Conservation (phyloP, 2,329 filamentous ascomycete species). For the Alternaria dauci region DNA sequence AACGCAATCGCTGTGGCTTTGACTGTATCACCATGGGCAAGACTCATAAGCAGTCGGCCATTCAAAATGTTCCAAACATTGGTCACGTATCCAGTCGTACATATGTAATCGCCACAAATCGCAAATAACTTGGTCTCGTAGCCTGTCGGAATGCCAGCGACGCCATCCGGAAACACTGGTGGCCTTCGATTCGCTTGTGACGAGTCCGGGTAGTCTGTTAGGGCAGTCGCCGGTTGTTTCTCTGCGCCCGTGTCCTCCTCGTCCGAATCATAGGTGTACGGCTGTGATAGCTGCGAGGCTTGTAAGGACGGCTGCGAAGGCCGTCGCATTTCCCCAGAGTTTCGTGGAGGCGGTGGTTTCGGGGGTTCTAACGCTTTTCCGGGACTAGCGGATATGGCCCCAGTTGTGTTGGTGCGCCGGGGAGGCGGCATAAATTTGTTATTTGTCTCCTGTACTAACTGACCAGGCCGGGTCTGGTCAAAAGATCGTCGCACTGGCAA, state of each 20-base stretch:
- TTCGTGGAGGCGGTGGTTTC: slow-evolving; percentile 46
- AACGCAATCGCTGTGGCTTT: slow-evolving; percentile 85
- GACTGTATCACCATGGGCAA: slow-evolving; percentile 84
- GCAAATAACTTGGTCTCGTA: slow-evolving; percentile 89
- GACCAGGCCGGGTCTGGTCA: slow-evolving; percentile 43
- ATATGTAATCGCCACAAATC: slow-evolving; percentile 86
- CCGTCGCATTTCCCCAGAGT: slow-evolving; percentile 45
- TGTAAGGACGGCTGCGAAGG: slow-evolving; percentile 28
- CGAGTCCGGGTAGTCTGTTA: slow-evolving; percentile 79
- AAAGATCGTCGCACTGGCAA: slow-evolving; percentile 49
- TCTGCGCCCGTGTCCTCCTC: slow-evolving; percentile 53
- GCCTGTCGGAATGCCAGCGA: slow-evolving; percentile 80
- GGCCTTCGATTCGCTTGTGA: slow-evolving; percentile 85
- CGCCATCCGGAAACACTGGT: slow-evolving; percentile 75
- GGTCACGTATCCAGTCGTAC: slow-evolving; percentile 85
- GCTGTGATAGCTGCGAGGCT: slow-evolving; percentile 30
- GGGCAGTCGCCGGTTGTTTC: slow-evolving; percentile 62
- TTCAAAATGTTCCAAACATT: slow-evolving; percentile 86
- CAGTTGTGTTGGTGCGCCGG: slow-evolving; percentile 45
- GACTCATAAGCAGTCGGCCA: slow-evolving; percentile 80
- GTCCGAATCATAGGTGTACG: slow-evolving; percentile 58
- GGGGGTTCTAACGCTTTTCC: slow-evolving; percentile 42
- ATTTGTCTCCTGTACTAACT: slow-evolving; percentile 35
- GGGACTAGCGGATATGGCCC: slow-evolving; percentile 10
- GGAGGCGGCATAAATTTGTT: slow-evolving; percentile 46